These are phyloP conservation scores for Aspergillus baeticus DNA, from an alignment of 495 filamentous ascomycete genomes.

Conservation along the genomic window DNA sequence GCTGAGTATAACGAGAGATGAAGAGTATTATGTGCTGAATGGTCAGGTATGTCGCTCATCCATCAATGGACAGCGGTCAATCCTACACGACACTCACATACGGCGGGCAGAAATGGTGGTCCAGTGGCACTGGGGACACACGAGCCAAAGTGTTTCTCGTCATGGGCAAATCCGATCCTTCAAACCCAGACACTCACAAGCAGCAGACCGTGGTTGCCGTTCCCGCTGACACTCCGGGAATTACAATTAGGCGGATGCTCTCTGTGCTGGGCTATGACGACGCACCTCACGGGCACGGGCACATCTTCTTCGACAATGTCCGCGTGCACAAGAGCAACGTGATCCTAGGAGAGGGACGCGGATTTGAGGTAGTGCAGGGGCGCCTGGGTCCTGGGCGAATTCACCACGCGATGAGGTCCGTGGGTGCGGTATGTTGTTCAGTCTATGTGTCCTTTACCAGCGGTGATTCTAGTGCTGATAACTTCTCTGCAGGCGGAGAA, in stretches of 20 bases:
- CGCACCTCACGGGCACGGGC: background rate
- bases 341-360: background rate
- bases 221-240: background rate
- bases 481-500: background rate
- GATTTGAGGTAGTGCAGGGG: background rate
- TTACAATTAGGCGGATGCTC: background rate
- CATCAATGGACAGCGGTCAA: too few species aligned
- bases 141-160: background rate
- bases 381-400: background rate
- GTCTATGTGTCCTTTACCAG: background rate
- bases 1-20: background rate
- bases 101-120: slow-evolving; percentile 7
- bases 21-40: background rate
- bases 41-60: background rate
- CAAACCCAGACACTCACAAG: background rate
- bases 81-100: too few species aligned
- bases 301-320: slow-evolving; percentile 2
- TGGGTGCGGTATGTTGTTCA: background rate
- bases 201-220: background rate
- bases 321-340: background rate
- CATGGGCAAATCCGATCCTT: background rate
- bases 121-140: background rate
- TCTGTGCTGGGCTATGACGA: background rate
- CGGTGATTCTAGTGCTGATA: background rate
- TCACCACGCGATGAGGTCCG: background rate